Evolutionary conservation across 139 green algal species (phyloP), one percentile per base, ranked within the genome.

Genomic region (Asterochloris erici): DNA sequence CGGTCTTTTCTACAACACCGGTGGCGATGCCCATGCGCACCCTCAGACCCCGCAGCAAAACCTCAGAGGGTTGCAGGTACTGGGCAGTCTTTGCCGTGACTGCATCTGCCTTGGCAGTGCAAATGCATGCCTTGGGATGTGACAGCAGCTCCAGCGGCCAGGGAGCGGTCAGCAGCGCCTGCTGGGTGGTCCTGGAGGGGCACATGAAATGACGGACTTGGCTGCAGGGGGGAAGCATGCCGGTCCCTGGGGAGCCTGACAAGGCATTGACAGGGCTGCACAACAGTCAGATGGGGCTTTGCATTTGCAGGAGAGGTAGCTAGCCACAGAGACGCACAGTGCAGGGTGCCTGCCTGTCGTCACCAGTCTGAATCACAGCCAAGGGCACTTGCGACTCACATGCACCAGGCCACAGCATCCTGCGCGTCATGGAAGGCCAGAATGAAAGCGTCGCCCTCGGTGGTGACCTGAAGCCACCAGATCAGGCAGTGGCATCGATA

Each of bases 21-120:
- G 89, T 94, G 6, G 85, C 89, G 0, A 92, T 81, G 47, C 81
- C 87, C 84, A 87, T 87, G 21, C 84, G 54, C 12, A 87, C 82
- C 10, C 84, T 68, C 4, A 87, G 75, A 14, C 84, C 84, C 13
- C 81, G 69, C 28, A 87, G 86, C 60, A 85, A 19, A 2, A 85
- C 70, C 11, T 79, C 81, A 62, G 77, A 70, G 19, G 74, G 38
- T 83, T 54, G 61, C 16, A 85, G 71, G 38, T 79, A 54, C 9
- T 68, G 74, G 24, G 78, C 78, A 27, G 17, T 61, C 28, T 82
- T 29, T 21, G 78, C 63, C 13, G 24, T 82, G 28, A 75, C 63
- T 47, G 73, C 47, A 29, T n/a, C 38, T 38, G 80, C 84, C 87
- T 89, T 79, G 83, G 87, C 26, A 89, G 86, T 89, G 66, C 87